phyloP scores from a whole-genome alignment of 2,329 filamentous ascomycete genomes.

The Podosphaera fusca region DNA sequence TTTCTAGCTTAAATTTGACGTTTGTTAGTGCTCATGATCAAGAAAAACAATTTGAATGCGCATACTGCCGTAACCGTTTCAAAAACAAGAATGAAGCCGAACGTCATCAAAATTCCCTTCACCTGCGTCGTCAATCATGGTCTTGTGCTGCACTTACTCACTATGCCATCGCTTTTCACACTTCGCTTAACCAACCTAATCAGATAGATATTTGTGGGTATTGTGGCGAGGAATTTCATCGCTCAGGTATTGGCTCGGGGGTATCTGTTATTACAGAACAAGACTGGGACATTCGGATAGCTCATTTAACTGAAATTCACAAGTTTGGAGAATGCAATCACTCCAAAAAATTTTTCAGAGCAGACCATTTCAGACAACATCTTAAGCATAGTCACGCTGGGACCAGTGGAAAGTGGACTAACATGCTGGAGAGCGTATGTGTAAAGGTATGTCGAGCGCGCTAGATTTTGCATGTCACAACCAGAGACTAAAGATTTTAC shows the following conservation, averaged over 20 bases:
- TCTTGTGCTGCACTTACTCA: constrained; percentile 71
- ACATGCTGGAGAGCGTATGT: constrained; percentile 88
- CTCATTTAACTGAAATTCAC: constrained; percentile 74
- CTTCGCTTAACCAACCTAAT: constrained; percentile 43
- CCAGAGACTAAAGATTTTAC: not conserved
- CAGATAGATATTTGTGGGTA: constrained; percentile 73
- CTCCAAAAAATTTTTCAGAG: constrained; percentile 91
- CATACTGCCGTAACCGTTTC: constrained; percentile 83
- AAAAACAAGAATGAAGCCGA: constrained; percentile 99
- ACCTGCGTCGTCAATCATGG: constrained; percentile 85
- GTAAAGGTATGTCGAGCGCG: constrained; percentile 33
- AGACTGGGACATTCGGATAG: constrained; percentile 70
- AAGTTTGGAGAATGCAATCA: constrained; percentile 98
- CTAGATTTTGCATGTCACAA: not conserved
- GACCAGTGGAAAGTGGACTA: constrained; percentile 95
- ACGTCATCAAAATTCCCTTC: constrained; percentile 83
- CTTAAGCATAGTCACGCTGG: constrained; percentile 93
- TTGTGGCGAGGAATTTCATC: constrained; percentile 69
- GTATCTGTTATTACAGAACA: constrained; percentile 40
- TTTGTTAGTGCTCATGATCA: constrained; percentile 54
- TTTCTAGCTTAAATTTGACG: constrained; percentile 7
- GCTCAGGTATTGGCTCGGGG: constrained; percentile 19
- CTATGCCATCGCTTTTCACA: constrained; percentile 67
- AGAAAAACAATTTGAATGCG: constrained; percentile 90
- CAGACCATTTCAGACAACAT: constrained; percentile 94